Conservation (phyloP, 108 stramenopile genomes). For the Cyclotella choctawhatcheeana region DNA sequence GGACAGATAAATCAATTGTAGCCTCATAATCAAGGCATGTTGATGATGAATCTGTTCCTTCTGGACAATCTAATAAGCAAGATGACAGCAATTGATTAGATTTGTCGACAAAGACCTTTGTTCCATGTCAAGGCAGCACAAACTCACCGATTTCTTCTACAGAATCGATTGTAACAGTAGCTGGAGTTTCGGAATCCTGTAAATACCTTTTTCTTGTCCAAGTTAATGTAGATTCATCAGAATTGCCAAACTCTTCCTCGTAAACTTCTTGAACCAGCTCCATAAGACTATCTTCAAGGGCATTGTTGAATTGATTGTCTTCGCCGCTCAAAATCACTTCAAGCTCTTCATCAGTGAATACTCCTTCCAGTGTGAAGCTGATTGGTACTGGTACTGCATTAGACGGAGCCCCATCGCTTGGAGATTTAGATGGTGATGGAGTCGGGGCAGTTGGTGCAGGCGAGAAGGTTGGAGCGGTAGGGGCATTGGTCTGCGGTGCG, state of each 20-base stretch:
- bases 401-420: constrained; percentile 16
- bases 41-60: not conserved
- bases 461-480: constrained; percentile 18
- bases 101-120: no score
- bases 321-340: constrained; percentile 21
- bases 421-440: constrained; percentile 14
- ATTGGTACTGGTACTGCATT: constrained; percentile 21
- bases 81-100: not conserved
- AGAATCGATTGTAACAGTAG: constrained; percentile 31
- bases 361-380: constrained; percentile 25
- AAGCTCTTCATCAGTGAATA: not conserved
- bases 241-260: constrained; percentile 24
- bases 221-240: no score
- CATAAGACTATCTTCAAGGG: constrained; percentile 27
- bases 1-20: constrained; percentile 23
- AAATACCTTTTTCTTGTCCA: constrained; percentile 19
- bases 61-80: constrained; percentile 16
- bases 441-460: constrained; percentile 4
- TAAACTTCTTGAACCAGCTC: constrained; percentile 27
- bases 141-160: constrained; percentile 46
- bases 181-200: not conserved
- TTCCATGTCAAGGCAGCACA: no score
- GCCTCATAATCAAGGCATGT: constrained; percentile 33
- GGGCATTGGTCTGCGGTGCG: not conserved
- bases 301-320: constrained; percentile 32